Evolutionary conservation across 2,329 filamentous ascomycete genomes (phyloP).

Genomic region (Alternaria hordeiaustralica): DNA sequence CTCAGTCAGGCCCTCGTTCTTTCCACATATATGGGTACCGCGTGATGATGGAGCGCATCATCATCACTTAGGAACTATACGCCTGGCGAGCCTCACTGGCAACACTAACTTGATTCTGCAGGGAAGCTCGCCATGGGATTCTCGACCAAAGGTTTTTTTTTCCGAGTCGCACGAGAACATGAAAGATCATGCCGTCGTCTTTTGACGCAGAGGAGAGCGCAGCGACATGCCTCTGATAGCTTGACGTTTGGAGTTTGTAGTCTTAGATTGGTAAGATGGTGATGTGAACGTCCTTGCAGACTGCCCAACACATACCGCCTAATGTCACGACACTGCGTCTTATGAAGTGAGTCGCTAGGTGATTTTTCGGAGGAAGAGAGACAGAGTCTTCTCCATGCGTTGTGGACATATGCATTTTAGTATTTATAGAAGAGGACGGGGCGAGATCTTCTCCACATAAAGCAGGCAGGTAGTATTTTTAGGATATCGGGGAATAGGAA

Average conservation of each 20-base stretch:
- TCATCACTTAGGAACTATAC: not conserved
- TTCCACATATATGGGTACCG: rapidly evolving
- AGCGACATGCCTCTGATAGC: too few species aligned
- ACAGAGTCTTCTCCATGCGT: not conserved
- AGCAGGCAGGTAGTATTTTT: not conserved
- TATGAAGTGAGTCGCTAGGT: rapidly evolving
- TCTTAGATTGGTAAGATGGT: not conserved
- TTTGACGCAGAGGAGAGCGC: too few species aligned
- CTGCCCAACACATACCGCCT: not conserved
- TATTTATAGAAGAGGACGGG: not conserved
- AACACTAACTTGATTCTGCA: not conserved
- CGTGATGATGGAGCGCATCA: not conserved
- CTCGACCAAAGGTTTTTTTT: too few species aligned
- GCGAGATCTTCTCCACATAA: not conserved
- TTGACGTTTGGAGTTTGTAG: too few species aligned
- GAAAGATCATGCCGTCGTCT: too few species aligned
- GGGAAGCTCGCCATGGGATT: not conserved
- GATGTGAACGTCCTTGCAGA: not conserved
- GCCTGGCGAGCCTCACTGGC: not conserved
- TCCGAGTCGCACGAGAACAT: too few species aligned
- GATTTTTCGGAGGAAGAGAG: not conserved
- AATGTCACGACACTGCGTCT: too few species aligned
- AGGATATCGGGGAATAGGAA: not conserved
- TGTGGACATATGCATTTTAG: not conserved
- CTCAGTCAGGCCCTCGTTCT: rapidly evolving